phyloP scores from a whole-genome alignment of 1,284 basidiomycete species.

The Marasmius fiardii region DNA sequence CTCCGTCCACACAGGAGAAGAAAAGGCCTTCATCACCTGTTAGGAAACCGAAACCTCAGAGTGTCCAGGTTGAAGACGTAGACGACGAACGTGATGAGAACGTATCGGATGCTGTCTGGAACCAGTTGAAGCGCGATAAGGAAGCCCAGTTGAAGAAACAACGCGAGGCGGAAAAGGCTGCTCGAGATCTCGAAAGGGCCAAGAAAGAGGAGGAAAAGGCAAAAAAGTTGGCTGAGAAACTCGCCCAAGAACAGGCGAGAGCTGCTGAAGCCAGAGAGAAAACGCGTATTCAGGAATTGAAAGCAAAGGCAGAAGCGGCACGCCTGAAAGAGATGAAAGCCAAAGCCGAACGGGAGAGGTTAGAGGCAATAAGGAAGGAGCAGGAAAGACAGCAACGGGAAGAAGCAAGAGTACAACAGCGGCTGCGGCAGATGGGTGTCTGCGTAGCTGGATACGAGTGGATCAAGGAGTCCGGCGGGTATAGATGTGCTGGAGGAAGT shows the following conservation, averaged over 20 bases:
- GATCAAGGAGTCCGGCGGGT: conserved; percentile 43
- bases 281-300: conserved; percentile 22
- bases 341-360: conserved; percentile 20
- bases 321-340: conserved; percentile 21
- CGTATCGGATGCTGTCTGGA: conserved; percentile 43
- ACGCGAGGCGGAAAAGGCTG: conserved; percentile 18
- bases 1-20: neutral
- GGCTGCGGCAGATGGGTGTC: conserved; percentile 46
- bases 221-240: conserved; percentile 6
- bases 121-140: conserved; percentile 37
- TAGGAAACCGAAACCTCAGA: neutral
- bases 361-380: conserved; percentile 27
- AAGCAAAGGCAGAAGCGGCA: conserved; percentile 21
- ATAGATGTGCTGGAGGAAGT: conserved; percentile 51
- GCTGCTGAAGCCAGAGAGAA: conserved; percentile 14
- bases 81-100: conserved; percentile 36
- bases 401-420: conserved; percentile 42
- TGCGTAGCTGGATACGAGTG: conserved; percentile 52
- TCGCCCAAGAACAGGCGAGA: conserved; percentile 5
- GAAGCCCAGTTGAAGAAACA: conserved; percentile 17
- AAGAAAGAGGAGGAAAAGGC: conserved; percentile 19
- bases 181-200: conserved; percentile 17
- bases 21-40: neutral
- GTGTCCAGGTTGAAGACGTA: neutral
- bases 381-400: conserved; percentile 28